Evolutionary conservation across 176 grass and related monocot species (phyloP).

Genomic region (Triticum turgidum): DNA sequence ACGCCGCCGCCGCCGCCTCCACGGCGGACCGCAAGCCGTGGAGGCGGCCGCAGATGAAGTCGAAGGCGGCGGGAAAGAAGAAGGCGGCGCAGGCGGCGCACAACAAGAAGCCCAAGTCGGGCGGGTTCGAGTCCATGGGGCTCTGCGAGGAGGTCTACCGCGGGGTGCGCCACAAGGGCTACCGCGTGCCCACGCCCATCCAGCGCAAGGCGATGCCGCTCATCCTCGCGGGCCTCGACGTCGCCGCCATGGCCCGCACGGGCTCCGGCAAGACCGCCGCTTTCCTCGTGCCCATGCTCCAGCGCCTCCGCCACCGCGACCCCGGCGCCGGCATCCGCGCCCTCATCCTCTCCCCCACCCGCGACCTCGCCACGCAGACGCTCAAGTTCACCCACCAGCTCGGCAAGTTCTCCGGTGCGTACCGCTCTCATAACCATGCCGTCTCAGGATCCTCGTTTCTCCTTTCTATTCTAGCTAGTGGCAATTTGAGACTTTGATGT

Average conservation of each 20-base stretch:
- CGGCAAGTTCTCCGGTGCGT: conserved; percentile 76
- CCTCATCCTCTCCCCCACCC: conserved; percentile 86
- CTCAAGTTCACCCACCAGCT: conserved; percentile 91
- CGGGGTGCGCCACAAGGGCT: conserved; percentile 87
- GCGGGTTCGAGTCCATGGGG: conserved; percentile 86
- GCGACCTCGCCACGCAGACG: conserved; percentile 90
- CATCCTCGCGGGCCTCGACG: conserved; percentile 74
- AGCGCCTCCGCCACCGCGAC: conserved; percentile 80
- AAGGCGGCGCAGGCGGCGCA: conserved; percentile 48
- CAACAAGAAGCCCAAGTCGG: conserved; percentile 82
- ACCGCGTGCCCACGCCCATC: conserved; percentile 94
- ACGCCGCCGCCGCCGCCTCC: background rate
- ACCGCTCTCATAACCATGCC: background rate
- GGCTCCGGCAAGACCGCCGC: conserved; percentile 95
- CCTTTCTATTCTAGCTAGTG: background rate
- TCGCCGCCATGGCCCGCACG: conserved; percentile 93
- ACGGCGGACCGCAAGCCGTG: background rate
- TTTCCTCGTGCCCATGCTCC: conserved; percentile 91
- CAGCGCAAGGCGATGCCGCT: conserved; percentile 94
- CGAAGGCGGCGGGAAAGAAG: conserved; percentile 47
- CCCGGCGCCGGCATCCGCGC: conserved; percentile 73
- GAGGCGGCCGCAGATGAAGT: conserved; percentile 17
- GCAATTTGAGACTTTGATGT: background rate
- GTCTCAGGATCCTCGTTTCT: background rate
- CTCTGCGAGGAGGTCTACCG: conserved; percentile 80